Evolutionary conservation across 2,329 filamentous ascomycete genomes (phyloP).

Genomic region (Monilinia vaccinii-corymbosi): DNA sequence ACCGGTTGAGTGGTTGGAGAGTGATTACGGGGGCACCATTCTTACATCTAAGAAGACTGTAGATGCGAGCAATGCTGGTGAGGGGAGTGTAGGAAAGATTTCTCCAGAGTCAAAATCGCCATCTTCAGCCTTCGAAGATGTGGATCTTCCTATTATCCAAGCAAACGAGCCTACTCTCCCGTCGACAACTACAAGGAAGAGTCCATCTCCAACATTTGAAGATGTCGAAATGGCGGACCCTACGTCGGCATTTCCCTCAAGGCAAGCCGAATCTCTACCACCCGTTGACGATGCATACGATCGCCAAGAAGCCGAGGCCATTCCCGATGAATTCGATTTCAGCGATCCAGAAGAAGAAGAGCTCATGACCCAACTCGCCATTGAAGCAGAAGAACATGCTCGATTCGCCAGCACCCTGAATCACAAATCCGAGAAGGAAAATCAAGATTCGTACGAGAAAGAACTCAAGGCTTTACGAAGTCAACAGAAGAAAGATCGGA

Average conservation of each 20-base stretch:
- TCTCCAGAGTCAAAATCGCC: conserved; percentile 28
- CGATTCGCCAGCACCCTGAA: conserved; percentile 86
- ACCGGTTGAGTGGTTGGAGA: conserved; percentile 44
- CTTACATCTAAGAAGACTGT: conserved; percentile 11
- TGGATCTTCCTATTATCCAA: conserved; percentile 29
- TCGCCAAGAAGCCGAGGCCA: conserved; percentile 24
- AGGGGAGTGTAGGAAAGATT: background rate
- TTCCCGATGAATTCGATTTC: conserved; percentile 49
- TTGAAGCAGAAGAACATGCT: conserved; percentile 88
- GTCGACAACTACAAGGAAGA: conserved; percentile 12
- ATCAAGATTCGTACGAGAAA: conserved; percentile 70
- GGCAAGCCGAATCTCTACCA: background rate
- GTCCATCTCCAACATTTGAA: conserved; percentile 20
- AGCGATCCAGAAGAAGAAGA: conserved; percentile 92
- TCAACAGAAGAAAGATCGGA: conserved; percentile 94
- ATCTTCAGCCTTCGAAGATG: conserved; percentile 43
- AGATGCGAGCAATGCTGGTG: background rate
- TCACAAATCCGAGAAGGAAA: conserved; percentile 59
- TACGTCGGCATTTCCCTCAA: conserved; percentile 2
- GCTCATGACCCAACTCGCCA: conserved; percentile 73
- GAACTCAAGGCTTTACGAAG: conserved; percentile 78
- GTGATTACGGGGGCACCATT: conserved; percentile 33
- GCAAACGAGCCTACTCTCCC: background rate
- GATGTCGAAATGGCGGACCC: conserved; percentile 17
- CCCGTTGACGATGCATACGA: conserved; percentile 17